phyloP scores from a whole-genome alignment of 1,139 yeast species.

The Taiozyma onychis region DNA sequence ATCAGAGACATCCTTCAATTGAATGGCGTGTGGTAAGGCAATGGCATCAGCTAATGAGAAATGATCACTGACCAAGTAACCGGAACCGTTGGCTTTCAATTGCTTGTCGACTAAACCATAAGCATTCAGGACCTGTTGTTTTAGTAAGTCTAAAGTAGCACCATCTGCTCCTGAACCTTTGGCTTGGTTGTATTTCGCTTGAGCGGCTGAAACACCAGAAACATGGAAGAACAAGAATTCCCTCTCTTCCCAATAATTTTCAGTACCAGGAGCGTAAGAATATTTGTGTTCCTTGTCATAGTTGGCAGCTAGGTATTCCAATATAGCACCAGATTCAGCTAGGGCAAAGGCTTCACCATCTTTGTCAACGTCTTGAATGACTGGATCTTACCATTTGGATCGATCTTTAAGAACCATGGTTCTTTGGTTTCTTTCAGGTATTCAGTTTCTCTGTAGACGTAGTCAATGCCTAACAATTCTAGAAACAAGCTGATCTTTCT shows the following conservation, averaged over 20 bases:
- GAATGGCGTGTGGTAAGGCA: conserved; percentile 32
- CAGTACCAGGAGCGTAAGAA: conserved; percentile 36
- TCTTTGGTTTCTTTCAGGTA: conserved; percentile 35
- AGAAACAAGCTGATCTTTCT: conserved; percentile 43
- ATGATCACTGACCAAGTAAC: conserved; percentile 50
- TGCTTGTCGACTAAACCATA: conserved; percentile 44
- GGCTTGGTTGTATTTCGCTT: conserved; percentile 47
- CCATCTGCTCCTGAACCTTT: conserved; percentile 39
- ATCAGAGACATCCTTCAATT: conserved; percentile 27
- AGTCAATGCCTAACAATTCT: conserved; percentile 43
- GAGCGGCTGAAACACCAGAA: conserved; percentile 56
- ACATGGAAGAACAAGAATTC: conserved; percentile 47
- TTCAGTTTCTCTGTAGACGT: conserved; percentile 35
- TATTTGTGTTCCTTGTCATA: conserved; percentile 45
- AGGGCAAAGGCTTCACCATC: conserved; percentile 34
- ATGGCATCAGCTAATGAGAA: conserved; percentile 48
- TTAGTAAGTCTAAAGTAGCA: conserved; percentile 37
- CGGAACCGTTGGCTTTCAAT: conserved; percentile 36
- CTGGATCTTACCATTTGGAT: conserved; percentile 50
- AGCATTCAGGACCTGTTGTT: conserved; percentile 35
- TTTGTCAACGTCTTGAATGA: conserved; percentile 36
- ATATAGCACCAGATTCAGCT: conserved; percentile 55
- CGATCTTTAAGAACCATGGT: conserved; percentile 41
- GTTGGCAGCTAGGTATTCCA: conserved; percentile 46
- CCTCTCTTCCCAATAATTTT: conserved; percentile 38